Conservation (phyloP, 352 stramenopile genomes). For the Phytopythium cucurbitacearum region DNA sequence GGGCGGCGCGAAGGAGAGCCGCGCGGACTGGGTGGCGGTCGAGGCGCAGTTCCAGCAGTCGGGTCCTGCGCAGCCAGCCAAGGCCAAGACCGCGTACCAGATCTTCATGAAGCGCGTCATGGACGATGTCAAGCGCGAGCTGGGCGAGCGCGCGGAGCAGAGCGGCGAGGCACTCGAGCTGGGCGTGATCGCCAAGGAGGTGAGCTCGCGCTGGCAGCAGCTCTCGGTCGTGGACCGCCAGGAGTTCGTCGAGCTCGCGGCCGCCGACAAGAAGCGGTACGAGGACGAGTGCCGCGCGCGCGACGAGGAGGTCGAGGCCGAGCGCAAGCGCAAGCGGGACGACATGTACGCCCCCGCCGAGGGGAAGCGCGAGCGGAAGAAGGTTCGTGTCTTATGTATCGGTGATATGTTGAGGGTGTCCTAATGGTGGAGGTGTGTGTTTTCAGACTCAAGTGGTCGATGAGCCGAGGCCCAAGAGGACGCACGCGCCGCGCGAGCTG, state of each 20-base stretch:
- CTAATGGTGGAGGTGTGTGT: not conserved
- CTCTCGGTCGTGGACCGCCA: conserved; percentile 56
- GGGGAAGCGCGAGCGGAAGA: conserved; percentile 83
- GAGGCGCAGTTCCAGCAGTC: conserved; percentile 69
- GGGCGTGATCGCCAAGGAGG: conserved; percentile 63
- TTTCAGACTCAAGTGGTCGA: conserved; percentile 29
- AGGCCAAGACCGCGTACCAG: conserved; percentile 72
- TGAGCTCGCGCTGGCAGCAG: conserved; percentile 74
- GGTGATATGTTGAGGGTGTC: conserved; percentile 4
- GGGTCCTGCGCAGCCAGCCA: conserved; percentile 34
- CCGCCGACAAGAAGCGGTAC: conserved; percentile 57
- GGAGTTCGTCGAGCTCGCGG: conserved; percentile 65
- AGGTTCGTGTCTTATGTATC: conserved; percentile 13
- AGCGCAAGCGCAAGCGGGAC: conserved; percentile 70
- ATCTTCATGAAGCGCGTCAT: conserved; percentile 78
- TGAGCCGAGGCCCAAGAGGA: conserved; percentile 32
- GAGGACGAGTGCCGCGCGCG: conserved; percentile 71
- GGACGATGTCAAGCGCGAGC: conserved; percentile 52
- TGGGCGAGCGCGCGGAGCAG: conserved; percentile 39
- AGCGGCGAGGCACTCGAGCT: conserved; percentile 51
- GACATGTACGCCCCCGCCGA: conserved; percentile 65
- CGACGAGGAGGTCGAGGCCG: conserved; percentile 66
- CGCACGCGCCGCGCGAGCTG: conserved; percentile 40
- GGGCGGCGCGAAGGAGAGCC: conserved; percentile 49
- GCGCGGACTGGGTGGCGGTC: conserved; percentile 72